These are phyloP conservation scores for Calocybe indica DNA, from an alignment of 768 basidiomycete genomes.

Conservation along the genomic window DNA sequence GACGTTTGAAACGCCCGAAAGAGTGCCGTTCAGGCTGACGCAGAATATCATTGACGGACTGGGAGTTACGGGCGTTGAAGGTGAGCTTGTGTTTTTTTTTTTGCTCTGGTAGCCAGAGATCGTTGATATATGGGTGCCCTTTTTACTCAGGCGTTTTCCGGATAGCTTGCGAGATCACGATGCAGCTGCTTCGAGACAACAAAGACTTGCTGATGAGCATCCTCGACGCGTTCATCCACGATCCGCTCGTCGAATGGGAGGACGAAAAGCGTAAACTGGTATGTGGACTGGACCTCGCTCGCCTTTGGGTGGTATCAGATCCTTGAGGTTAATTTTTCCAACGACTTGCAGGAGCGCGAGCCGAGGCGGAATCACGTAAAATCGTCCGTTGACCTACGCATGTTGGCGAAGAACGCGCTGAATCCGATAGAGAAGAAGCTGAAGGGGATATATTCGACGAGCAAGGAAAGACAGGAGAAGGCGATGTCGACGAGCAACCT, in stretches of 20 bases:
- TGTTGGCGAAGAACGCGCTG: constrained; percentile 71
- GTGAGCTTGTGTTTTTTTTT: constrained; percentile 23
- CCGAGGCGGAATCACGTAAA: constrained; percentile 38
- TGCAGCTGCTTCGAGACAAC: constrained; percentile 83
- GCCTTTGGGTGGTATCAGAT: background rate
- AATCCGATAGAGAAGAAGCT: constrained; percentile 82
- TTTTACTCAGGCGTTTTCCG: constrained; percentile 70
- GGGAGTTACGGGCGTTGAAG: constrained; percentile 92
- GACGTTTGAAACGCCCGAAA: constrained; percentile 80
- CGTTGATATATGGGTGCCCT: background rate
- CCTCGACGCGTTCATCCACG: constrained; percentile 94
- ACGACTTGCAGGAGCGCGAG: constrained; percentile 38
- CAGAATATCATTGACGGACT: constrained; percentile 90
- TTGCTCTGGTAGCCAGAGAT: background rate
- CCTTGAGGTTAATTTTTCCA: background rate
- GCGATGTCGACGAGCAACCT: constrained; percentile 75
- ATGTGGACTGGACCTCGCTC: constrained; percentile 8
- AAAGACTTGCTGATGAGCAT: constrained; percentile 93
- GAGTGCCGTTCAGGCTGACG: constrained; percentile 91
- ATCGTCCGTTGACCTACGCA: constrained; percentile 49
- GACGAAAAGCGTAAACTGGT: constrained; percentile 70
- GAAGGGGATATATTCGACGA: constrained; percentile 57
- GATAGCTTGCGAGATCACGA: constrained; percentile 83
- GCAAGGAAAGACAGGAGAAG: constrained; percentile 46
- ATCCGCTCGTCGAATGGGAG: constrained; percentile 95